A percentile compares a stretch with the other conserved stretches of the same genome.
phyloP scores from a whole-genome alignment of 352 stramenopile genomes.

The Globisporangium nodosum region DNA sequence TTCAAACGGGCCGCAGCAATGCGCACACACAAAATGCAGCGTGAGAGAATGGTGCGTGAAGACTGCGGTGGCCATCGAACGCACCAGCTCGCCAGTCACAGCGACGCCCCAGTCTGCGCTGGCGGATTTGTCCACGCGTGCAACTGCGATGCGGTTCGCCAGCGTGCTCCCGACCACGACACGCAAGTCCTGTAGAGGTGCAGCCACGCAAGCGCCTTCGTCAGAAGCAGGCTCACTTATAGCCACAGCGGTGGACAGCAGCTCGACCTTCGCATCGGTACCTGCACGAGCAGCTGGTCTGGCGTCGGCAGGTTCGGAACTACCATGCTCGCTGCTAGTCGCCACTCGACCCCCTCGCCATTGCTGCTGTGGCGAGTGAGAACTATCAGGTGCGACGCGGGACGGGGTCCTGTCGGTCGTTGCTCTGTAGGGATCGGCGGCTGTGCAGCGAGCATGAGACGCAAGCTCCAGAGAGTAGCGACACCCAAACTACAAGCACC shows the following conservation, averaged over 20 bases:
- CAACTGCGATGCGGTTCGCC: conserved; percentile 24
- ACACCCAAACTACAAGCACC: not conserved
- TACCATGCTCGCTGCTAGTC: conserved; percentile 14
- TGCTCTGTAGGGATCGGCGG: too few relatives aligned
- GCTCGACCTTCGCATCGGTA: conserved; percentile 6
- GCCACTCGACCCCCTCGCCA: conserved; percentile 16
- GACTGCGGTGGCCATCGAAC: not conserved
- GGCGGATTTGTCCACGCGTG: conserved; percentile 24
- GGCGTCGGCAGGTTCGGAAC: conserved; percentile 27
- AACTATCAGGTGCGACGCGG: conserved; percentile 23
- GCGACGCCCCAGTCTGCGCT: conserved; percentile 20
- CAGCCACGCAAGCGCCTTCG: not conserved
- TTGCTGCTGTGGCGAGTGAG: conserved; percentile 6
- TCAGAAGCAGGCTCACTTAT: not conserved
- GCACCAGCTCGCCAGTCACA: conserved; percentile 40
- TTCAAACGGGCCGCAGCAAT: too few relatives aligned
- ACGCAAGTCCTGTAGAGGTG: conserved; percentile 21
- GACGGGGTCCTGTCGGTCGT: conserved; percentile 3
- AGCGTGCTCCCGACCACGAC: conserved; percentile 39
- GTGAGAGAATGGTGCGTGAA: not conserved
- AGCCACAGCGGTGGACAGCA: not conserved
- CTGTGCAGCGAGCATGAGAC: too few relatives aligned
- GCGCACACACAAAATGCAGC: not conserved
- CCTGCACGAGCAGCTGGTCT: conserved; percentile 40
- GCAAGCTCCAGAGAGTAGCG: not conserved